Evolutionary conservation across 192 early-diverging fungal species (phyloP), one percentile per base, ranked within the genome.

Genomic region (Podila verticillata): DNA sequence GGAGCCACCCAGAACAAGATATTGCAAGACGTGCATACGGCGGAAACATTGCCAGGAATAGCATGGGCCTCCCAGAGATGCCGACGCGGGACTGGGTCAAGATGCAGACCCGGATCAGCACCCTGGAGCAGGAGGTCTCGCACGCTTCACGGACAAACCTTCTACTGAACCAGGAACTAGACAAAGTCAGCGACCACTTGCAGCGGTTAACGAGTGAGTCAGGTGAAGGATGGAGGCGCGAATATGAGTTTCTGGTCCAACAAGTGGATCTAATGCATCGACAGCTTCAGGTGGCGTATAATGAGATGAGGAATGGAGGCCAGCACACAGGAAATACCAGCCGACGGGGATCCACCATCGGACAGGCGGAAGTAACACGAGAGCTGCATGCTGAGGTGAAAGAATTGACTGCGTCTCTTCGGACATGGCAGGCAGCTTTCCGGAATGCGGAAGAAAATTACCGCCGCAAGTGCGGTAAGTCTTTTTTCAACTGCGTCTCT

Each of bases 161-260:
- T 19, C 56, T 78, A 10, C 57, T 78, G 35, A 78, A 70, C 57
- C 68, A 78, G 35, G 74, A 78, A 26, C 57, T 78, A 3, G 74
- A 70, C 35, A 70, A 70, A 31, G 63, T 78, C 31, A 78, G 49
- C 22, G 32, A 34, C 0, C 62, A 70, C 24, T 10, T 78, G 30
- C 28, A 44, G 10, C 58, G 74, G 22, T 2, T 70, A 48, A 61
- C 63, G 10, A 54, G 32, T 51, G 19, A 20, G 51, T 22, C 49
- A 13, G 51, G 57, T 48, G 64, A 64, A 35, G 63, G 66, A 6
- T 78, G 74, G 74, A 48, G 68, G 26, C 57, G 67, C 20, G 74
- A 78, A 28, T 78, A 78, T 24, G 74, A 78, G 68, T 78, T 78
- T 22, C 36, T 78, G 68, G 74, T 78, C 0, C 74, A 78, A 26